phyloP scores from a whole-genome alignment of 129 eudicot genomes.

The Erigeron canadensis region DNA sequence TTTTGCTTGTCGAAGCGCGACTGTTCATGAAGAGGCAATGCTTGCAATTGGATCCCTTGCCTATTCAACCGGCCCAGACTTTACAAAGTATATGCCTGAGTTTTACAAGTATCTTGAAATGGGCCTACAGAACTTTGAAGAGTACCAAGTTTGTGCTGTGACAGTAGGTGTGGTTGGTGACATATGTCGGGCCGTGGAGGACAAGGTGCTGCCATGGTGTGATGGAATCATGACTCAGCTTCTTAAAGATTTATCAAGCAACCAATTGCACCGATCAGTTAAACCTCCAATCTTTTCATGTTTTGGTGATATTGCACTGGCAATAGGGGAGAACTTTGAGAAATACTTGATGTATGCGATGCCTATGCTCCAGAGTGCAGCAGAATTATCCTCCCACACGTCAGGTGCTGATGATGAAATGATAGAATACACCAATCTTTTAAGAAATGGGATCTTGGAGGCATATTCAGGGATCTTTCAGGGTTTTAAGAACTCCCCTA shows the following conservation, averaged over 20 bases:
- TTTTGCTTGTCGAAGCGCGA: conserved; percentile 78
- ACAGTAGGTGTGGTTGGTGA: conserved; percentile 98
- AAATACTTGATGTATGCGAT: conserved; percentile 89
- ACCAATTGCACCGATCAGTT: conserved; percentile 82
- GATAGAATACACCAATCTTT: conserved; percentile 77
- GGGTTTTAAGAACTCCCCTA: conserved; percentile 90
- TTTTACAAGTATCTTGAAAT: conserved; percentile 85
- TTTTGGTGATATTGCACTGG: conserved; percentile 88
- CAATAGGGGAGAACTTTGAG: conserved; percentile 92
- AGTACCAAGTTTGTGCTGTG: conserved; percentile 94
- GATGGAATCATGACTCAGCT: conserved; percentile 96
- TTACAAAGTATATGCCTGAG: conserved; percentile 75
- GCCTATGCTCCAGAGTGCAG: conserved; percentile 99
- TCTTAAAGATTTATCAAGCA: conserved; percentile 79
- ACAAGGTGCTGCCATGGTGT: conserved; percentile 83
- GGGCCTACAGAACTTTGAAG: conserved; percentile 95
- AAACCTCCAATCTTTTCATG: conserved; percentile 94
- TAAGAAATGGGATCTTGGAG: conserved; percentile 89
- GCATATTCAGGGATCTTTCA: conserved; percentile 98
- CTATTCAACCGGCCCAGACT: conserved; percentile 72
- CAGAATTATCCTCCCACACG: conserved; percentile 75
- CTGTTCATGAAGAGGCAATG: conserved; percentile 98
- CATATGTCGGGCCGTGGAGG: conserved; percentile 86
- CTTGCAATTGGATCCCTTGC: conserved; percentile 95
- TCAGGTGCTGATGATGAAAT: conserved; percentile 88